Conservation (phyloP, 805 yeast genomes). For the Pichia scutulata region DNA sequence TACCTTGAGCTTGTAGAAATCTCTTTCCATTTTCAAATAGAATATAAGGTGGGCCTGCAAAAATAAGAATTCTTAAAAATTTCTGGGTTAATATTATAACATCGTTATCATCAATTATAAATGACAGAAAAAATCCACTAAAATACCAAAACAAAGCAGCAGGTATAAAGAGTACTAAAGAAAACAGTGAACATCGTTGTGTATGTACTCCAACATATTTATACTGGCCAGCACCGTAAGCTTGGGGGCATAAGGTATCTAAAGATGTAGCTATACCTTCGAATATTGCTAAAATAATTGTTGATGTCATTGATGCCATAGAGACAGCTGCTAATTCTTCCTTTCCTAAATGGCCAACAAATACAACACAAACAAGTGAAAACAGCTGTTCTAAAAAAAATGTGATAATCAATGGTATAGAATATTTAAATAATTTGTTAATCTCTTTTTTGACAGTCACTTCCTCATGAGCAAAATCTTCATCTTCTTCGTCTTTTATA, state of each 20-base stretch:
- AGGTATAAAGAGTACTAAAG: constrained; percentile 51
- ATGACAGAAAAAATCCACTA: constrained; percentile 40
- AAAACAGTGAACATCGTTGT: constrained; percentile 58
- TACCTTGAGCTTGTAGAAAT: constrained; percentile 69
- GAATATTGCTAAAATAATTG: constrained; percentile 62
- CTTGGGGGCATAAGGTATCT: constrained; percentile 75
- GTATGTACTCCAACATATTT: constrained; percentile 60
- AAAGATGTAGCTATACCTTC: constrained; percentile 72
- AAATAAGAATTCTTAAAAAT: constrained; percentile 46
- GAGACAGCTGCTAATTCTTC: constrained; percentile 71
- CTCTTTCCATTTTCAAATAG: constrained; percentile 66
- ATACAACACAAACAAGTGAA: constrained; percentile 67
- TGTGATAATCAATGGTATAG: constrained; percentile 55
- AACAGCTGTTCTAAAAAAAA: constrained; percentile 52
- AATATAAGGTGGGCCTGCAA: constrained; percentile 72
- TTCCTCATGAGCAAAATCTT: constrained; percentile 27
- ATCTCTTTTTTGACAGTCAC: constrained; percentile 25
- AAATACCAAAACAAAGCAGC: constrained; percentile 57
- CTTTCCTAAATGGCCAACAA: constrained; percentile 70
- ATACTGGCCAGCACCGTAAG: constrained; percentile 61
- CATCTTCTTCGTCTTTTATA: constrained; percentile 17
- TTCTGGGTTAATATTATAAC: constrained; percentile 47
- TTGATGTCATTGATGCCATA: constrained; percentile 72
- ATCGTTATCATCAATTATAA: constrained; percentile 36
- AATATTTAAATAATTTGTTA: constrained; percentile 32